phyloP scores from a whole-genome alignment of 441 rosid genomes.

The Pelargonium cotyledonis region DNA sequence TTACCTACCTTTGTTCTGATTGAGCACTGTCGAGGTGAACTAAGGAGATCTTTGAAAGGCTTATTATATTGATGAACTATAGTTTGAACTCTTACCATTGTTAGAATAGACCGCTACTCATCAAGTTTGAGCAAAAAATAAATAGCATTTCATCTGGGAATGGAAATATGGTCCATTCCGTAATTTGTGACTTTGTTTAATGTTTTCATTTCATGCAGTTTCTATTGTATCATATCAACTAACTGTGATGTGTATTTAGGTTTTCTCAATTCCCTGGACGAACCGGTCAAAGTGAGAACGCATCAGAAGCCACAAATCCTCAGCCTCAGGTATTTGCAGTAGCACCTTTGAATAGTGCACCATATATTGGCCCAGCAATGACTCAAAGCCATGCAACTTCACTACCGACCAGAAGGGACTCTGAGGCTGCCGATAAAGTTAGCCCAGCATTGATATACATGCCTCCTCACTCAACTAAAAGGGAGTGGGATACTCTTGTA shows the following conservation, averaged over 20 bases:
- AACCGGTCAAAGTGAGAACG: slow-evolving; percentile 9
- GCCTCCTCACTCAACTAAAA: slow-evolving; percentile 38
- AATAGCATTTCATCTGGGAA: neutral
- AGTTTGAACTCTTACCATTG: neutral
- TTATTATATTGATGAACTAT: neutral
- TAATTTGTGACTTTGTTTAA: neutral
- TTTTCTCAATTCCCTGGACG: slow-evolving; percentile 10
- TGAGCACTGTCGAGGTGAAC: too few relatives aligned
- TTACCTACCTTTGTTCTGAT: too few relatives aligned
- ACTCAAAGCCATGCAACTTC: slow-evolving; percentile 14
- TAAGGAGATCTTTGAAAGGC: too few relatives aligned
- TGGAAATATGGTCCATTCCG: too few relatives aligned
- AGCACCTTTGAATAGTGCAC: slow-evolving; percentile 46
- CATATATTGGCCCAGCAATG: slow-evolving; percentile 35
- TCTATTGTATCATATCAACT: neutral
- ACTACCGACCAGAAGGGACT: slow-evolving; percentile 14
- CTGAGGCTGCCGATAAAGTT: slow-evolving; percentile 24
- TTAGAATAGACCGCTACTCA: neutral
- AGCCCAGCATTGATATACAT: slow-evolving; percentile 34
- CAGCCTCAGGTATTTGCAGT: slow-evolving; percentile 32
- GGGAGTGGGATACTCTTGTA: slow-evolving; percentile 33
- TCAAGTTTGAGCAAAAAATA: neutral
- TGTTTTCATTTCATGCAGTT: neutral
- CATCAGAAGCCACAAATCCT: slow-evolving; percentile 18
- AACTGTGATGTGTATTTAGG: slow-evolving; percentile 19